A percentile compares a stretch with the other conserved stretches of the same genome.
Evolutionary conservation across 257 asterid species (phyloP).

Genomic region (Solanum medicagineum): DNA sequence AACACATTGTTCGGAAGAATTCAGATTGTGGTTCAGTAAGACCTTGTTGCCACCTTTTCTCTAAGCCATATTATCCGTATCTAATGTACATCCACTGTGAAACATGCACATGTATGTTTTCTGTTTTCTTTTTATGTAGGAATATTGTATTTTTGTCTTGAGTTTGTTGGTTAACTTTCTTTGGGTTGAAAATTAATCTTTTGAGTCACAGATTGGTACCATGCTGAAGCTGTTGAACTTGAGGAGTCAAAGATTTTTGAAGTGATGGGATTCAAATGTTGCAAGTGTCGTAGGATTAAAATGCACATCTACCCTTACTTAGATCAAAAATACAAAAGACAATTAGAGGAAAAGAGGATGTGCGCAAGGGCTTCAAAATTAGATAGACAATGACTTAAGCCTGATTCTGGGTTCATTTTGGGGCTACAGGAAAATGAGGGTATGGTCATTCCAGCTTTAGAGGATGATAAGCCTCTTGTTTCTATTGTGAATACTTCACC

Average conservation of each 20-base stretch:
- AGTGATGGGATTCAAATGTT: conserved; percentile 63
- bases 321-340: conserved; percentile 16
- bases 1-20: conserved; percentile 44
- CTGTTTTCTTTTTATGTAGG: not conserved
- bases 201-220: no score
- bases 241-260: conserved; percentile 41
- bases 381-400: conserved; percentile 14
- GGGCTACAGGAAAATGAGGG: conserved; percentile 12
- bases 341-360: conserved; percentile 16
- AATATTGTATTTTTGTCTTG: not conserved
- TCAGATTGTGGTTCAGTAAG: conserved; percentile 1
- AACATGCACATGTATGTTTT: conserved; percentile 49
- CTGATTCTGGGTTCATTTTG: not conserved
- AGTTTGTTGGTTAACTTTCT: no score
- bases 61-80: conserved; percentile 38
- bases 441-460: not conserved
- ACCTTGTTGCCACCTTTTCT: conserved; percentile 52
- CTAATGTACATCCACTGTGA: conserved; percentile 65
- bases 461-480: conserved; percentile 11
- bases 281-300: conserved; percentile 4
- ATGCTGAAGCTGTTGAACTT: not conserved
- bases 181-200: no score
- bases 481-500: conserved; percentile 19
- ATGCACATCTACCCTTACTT: not conserved
- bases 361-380: conserved; percentile 19